Evolutionary conservation across 495 filamentous ascomycete species (phyloP), one percentile per base, ranked within the genome.

Genomic region (Annulohypoxylon bovei): DNA sequence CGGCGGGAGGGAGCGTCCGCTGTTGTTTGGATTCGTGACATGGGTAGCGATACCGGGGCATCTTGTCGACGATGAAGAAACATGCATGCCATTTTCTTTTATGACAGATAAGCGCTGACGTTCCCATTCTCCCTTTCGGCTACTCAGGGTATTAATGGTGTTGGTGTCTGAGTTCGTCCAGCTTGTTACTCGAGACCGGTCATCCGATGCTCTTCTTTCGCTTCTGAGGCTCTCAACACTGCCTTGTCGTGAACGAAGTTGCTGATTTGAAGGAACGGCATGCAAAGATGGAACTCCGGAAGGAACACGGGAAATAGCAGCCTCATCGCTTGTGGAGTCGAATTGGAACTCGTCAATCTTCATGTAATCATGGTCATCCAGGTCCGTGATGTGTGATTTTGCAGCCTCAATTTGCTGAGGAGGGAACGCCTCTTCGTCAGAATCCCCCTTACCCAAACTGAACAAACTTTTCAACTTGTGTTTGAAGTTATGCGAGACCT

Each of bases 131-230:
- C 55, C 74, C 64, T 75, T 79, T 76, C 37, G 72, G 59, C 68
- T 79, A 57, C 58, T 76, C 67, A 73, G 76, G 28, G 79, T 83
- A 27, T 80, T 77, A 3, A 83, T 73, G 5, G 82, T 86, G 46
- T 78, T 84, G 0, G 79, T 77, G 0, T 78, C 82, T 4, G 84
- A 94, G 70, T 90, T 85, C 4, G 86, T 84, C 92, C 92, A 93
- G 74, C 92, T 95, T 12, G 90, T 93, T 39, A 93, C 85, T 14
- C 90, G 84, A 57, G 91, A 93, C 53, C 80, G 85, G 16, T 87
- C 86, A 23, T 88, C 85, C 22, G 79, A 83, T 8, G 84, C 58
- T 54, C 79, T 78, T 12, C 71, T 66, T 77, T 87, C 83, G 70
- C 84, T 89, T 64, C 75, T 77, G 6, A 81, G 72, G 54, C 83